Evolutionary conservation across 1,139 yeast genomes (phyloP), one percentile per base, ranked within the genome.

Genomic region (Trichomonascaceae sp.): DNA sequence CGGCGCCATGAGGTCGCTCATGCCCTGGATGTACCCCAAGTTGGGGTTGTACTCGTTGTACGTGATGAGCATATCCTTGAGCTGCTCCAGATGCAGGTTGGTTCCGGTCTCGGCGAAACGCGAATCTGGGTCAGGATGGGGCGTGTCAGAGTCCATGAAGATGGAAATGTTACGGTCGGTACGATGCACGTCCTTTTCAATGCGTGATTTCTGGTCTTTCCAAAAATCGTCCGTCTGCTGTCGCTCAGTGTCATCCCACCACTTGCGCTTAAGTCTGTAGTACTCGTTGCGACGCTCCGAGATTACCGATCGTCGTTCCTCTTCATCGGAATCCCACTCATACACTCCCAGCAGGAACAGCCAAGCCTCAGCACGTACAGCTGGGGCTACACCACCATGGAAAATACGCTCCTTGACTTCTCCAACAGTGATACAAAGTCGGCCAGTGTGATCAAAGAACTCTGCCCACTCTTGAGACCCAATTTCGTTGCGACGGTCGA

Each of bases 11-110:
- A 89, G 62, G 54, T 89, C 99, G 5, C 93, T 76, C 99, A 89
- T 89, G 2, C 99, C 99, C 59, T 89, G 99, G 16, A 89, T 95
- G 51, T 89, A 89, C 0, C 98, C 98, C 46, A 92, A 60, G 44
- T 84, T 78, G 32, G 63, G 65, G 54, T 89, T 89, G 54, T 75
- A 71, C 55, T 81, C 87, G 54, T 89, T 87, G 51, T 79, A 89
- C 1, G 96, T 82, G 37, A 84, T 66, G 29, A 89, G 64, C 43
- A 92, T 79, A 46, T 81, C 87, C 47, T 85, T 71, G 62, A 89
- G 62, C 35, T 63, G 69, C 42, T 71, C 68, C 40, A 89, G 62
- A 56, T 89, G 87, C 8, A 81, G 71, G 43, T 71, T 67, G 56
- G 70, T 74, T 53, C 62, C 71, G 51, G 60, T 64, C 29, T 62